Evolutionary conservation across 108 stramenopile genomes (phyloP), one percentile per base, ranked within the genome.

Genomic region (Stephanodiscus triporus): DNA sequence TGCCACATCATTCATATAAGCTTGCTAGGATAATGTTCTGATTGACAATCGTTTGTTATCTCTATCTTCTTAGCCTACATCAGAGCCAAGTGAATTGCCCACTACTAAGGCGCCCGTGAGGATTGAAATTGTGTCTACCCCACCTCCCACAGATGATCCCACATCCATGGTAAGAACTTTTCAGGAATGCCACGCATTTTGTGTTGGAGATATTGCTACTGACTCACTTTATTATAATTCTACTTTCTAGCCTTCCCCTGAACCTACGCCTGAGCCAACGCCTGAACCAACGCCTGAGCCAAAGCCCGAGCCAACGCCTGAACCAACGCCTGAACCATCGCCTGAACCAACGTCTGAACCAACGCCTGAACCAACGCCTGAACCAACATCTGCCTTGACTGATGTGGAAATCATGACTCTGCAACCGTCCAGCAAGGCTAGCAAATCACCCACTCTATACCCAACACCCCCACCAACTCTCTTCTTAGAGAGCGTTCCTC

Each of bases 291-390:
- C 58, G 36, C 7, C 13, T 16, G 36, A 59, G 36, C 58, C 36
- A 34, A 59, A 0, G 17, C 32, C 58, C 2, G 58, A 59, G 16
- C 58, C 58, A 2, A 59, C 58, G 53, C 72, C 72, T 36, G 56
- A 53, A n/a, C 23, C 60, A 9, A 57, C 63, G 20, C 10, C 20
- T 24, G 63, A 63, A 63, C 63, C 63, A 5, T 19, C 64, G 14
- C 43, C 57, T 16, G 58, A 9, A 16, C 68, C 70, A n/a, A 61
- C 57, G 9, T 30, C 19, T 40, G 20, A 26, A 32, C 70, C 70
- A 3, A 32, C 59, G 37, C 34, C 29, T 58, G 37, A 19, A 10
- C 32, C 32, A 30, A 60, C 68, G 0, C 36, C 30, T 37, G 54
- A 69, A 24, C 56, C 56, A 20, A 67, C 66, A 0, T 11, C 36